Conservation (phyloP, 371 early-diverging fungal species). For the Mucor lusitanicus region DNA sequence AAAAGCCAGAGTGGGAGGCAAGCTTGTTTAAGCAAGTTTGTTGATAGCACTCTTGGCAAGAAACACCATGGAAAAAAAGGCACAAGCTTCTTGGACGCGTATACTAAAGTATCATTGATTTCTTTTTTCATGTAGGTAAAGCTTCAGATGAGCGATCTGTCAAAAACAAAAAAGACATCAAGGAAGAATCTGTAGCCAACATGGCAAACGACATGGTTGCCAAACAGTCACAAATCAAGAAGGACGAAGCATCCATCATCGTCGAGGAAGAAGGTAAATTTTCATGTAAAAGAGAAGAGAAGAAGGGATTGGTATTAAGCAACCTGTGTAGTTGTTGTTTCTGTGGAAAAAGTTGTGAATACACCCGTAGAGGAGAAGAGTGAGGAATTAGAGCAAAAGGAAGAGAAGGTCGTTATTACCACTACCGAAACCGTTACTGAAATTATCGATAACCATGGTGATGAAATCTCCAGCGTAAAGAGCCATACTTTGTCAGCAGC, state of each 20-base stretch:
- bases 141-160: neutral
- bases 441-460: neutral
- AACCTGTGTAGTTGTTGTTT: neutral
- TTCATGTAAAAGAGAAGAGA: neutral
- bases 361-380: neutral
- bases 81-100: neutral
- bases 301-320: neutral
- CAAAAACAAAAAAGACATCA: slow-evolving; percentile 1
- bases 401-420: neutral
- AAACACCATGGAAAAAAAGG: neutral
- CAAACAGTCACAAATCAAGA: slow-evolving; percentile 6
- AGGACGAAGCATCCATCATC: neutral
- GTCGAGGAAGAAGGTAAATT: slow-evolving; percentile 1
- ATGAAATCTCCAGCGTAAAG: slow-evolving; percentile 1
- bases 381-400: neutral
- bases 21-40: neutral
- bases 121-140: neutral
- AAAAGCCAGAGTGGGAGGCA: neutral
- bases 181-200: neutral
- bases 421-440: neutral
- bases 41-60: neutral
- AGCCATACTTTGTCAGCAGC: slow-evolving; percentile 7
- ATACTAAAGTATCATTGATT: neutral
- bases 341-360: neutral
- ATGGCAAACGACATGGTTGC: neutral